Evolutionary conservation across 2,329 filamentous ascomycete genomes (phyloP).

Genomic region (Ilyonectria destructans): DNA sequence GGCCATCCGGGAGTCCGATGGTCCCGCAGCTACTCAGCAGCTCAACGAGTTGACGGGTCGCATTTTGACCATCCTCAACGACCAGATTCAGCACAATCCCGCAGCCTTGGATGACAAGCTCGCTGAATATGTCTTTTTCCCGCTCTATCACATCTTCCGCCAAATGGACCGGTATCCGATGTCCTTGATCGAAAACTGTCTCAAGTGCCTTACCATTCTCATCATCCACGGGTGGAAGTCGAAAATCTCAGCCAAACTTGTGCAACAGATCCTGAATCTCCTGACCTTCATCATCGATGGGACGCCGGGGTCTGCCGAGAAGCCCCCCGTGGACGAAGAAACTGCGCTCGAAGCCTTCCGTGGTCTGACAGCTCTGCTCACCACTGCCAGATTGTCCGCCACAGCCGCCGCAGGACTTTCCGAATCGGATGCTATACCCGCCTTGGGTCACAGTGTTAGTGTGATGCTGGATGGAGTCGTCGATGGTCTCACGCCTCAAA

Average conservation of each 20-base stretch:
- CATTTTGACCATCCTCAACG: slow-evolving; percentile 64
- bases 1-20: slow-evolving; percentile 65
- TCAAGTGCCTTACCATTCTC: slow-evolving; percentile 83
- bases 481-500: slow-evolving; percentile 74
- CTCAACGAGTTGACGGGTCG: slow-evolving; percentile 64
- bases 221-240: slow-evolving; percentile 85
- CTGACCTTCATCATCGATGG: slow-evolving; percentile 87
- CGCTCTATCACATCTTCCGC: slow-evolving; percentile 88
- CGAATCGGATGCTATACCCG: slow-evolving; percentile 77
- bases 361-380: slow-evolving; percentile 79
- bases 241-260: slow-evolving; percentile 79
- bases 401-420: slow-evolving; percentile 66
- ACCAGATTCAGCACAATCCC: slow-evolving; percentile 61
- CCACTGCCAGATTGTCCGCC: slow-evolving; percentile 68
- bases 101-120: slow-evolving; percentile 82
- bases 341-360: slow-evolving; percentile 80
- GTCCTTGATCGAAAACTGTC: slow-evolving; percentile 80
- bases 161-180: slow-evolving; percentile 81
- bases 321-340: slow-evolving; percentile 77
- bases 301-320: slow-evolving; percentile 68
- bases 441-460: slow-evolving; percentile 87
- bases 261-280: slow-evolving; percentile 88
- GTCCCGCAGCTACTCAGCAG: slow-evolving; percentile 59
- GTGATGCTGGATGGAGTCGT: slow-evolving; percentile 83
- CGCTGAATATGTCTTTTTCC: slow-evolving; percentile 96